Conservation (phyloP, 495 filamentous ascomycete genomes). For the Margaritispora aquatica region DNA sequence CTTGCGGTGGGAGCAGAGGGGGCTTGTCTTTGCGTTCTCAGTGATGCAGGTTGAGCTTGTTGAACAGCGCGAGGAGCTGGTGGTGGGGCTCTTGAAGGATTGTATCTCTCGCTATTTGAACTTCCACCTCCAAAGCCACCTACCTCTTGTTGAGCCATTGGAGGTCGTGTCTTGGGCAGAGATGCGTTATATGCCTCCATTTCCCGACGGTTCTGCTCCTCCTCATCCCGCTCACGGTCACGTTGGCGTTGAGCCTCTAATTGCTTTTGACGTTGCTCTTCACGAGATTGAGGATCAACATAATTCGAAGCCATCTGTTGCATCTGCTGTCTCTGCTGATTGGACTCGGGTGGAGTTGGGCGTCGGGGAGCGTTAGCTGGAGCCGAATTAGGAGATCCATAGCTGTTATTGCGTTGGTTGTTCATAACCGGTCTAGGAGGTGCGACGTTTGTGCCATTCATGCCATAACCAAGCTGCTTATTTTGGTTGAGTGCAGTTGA, state of each 20-base stretch:
- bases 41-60: constrained; percentile 28
- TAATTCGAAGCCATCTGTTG: constrained; percentile 41
- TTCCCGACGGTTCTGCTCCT: constrained; percentile 65
- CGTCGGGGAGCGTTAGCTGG: constrained; percentile 30
- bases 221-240: constrained; percentile 54
- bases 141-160: constrained; percentile 83
- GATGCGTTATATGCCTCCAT: constrained; percentile 83
- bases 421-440: constrained; percentile 68
- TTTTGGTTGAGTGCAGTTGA: constrained; percentile 48
- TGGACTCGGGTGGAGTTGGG: constrained; percentile 34
- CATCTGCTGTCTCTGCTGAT: constrained; percentile 38
- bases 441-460: constrained; percentile 60
- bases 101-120: constrained; percentile 62
- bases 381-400: constrained; percentile 26
- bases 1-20: constrained; percentile 41
- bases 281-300: constrained; percentile 30
- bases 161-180: constrained; percentile 66
- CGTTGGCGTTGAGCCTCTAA: constrained; percentile 29
- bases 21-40: constrained; percentile 48
- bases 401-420: constrained; percentile 40
- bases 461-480: constrained; percentile 61
- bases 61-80: constrained; percentile 49
- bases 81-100: constrained; percentile 67
- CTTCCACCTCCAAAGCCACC: constrained; percentile 48
- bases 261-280: constrained; percentile 31